phyloP scores from a whole-genome alignment of 306 rosid genomes.

The Lathyrus oleraceus region DNA sequence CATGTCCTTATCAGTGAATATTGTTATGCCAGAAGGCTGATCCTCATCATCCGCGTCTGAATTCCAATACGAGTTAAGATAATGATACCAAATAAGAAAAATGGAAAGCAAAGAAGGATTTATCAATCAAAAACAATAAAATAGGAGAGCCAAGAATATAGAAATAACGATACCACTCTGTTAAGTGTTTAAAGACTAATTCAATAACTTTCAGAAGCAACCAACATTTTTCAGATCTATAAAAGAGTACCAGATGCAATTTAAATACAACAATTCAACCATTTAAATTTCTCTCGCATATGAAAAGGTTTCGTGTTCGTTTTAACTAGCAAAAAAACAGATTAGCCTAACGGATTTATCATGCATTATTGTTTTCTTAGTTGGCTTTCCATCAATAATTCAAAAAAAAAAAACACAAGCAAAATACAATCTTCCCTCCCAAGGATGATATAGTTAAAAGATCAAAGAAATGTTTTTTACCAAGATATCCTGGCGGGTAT shows the following conservation, averaged over 20 bases:
- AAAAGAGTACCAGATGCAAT: slow-evolving; percentile 13
- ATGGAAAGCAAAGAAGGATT: neutral
- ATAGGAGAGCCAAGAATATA: neutral
- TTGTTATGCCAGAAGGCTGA: slow-evolving; percentile 90
- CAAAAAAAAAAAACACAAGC: neutral
- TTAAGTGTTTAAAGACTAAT: neutral
- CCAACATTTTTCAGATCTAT: neutral
- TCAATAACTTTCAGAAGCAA: neutral
- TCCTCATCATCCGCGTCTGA: slow-evolving; percentile 77
- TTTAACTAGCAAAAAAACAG: slow-evolving; percentile 2
- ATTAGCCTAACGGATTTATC: neutral
- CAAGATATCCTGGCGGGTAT: slow-evolving; percentile 97
- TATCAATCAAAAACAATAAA: neutral
- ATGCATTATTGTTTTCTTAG: neutral
- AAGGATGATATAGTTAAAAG: slow-evolving; percentile 9
- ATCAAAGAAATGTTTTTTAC: slow-evolving; percentile 48
- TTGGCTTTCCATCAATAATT: neutral
- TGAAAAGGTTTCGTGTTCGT: slow-evolving; percentile 15
- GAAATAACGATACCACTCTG: neutral
- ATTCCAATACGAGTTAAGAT: slow-evolving; percentile 26
- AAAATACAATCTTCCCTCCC: neutral
- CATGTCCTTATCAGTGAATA: slow-evolving; percentile 59
- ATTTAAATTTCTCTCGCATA: slow-evolving; percentile 18
- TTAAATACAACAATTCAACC: neutral
- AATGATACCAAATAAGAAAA: slow-evolving; percentile 13